Evolutionary conservation across 164 flowering plant genomes (phyloP).

Genomic region (Aristolochia contorta): DNA sequence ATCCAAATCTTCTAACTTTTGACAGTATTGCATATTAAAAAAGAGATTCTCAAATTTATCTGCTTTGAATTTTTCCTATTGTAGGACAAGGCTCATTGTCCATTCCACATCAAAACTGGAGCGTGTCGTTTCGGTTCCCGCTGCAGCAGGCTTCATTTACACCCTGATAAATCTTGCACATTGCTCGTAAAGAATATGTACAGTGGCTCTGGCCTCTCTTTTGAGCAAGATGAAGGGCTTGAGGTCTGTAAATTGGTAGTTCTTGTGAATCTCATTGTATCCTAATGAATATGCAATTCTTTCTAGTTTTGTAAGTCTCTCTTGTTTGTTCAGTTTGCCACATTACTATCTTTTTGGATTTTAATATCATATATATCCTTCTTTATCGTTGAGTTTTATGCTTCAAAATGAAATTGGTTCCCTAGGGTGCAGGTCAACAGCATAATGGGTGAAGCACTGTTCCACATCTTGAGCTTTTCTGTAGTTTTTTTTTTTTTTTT

Average conservation of each 20-base stretch:
- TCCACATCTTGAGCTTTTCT: no score
- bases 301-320: background rate
- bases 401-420: no score
- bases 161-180: conserved; percentile 93
- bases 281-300: conserved; percentile 16
- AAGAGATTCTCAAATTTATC: background rate
- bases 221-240: conserved; percentile 99
- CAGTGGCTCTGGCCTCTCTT: conserved; percentile 92
- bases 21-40: background rate
- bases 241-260: conserved; percentile 80
- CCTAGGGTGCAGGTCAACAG: no score
- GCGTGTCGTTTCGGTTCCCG: conserved; percentile 89
- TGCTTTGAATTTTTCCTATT: background rate
- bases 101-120: conserved; percentile 93
- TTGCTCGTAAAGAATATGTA: conserved; percentile 93
- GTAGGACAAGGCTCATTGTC: conserved; percentile 97
- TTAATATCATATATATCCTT: no score
- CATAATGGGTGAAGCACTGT: no score
- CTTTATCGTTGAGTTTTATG: no score
- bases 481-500: no score
- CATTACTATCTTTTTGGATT: no score
- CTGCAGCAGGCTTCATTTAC: conserved; percentile 92
- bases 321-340: no score
- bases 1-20: no score
- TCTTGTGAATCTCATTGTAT: conserved; percentile 46